Conservation (phyloP, 768 basidiomycete species). For the Sutorius australiensis region DNA sequence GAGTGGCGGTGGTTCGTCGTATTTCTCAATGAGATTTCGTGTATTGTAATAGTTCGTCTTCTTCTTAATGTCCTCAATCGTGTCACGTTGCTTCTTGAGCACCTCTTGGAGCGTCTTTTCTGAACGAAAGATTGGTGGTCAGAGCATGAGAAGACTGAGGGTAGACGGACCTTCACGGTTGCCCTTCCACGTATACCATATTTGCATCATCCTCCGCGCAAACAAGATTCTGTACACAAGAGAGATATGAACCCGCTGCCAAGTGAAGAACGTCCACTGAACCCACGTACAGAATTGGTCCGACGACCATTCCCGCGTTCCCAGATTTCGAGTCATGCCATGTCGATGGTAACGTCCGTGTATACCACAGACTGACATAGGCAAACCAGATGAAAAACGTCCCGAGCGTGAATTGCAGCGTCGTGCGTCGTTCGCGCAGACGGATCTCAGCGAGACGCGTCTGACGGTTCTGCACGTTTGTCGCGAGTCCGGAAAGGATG, state of each 20-base stretch:
- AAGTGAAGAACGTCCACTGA: background rate
- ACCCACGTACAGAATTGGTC: conserved; percentile 71
- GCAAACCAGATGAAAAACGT: conserved; percentile 69
- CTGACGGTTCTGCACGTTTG: conserved; percentile 70
- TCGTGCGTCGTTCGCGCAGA: conserved; percentile 77
- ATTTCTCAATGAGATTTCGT: conserved; percentile 83
- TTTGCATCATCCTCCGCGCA: conserved; percentile 73
- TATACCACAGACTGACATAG: conserved; percentile 75
- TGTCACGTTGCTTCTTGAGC: conserved; percentile 73
- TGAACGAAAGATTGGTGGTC: conserved; percentile 28
- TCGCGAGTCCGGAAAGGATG: conserved; percentile 60
- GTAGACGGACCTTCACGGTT: conserved; percentile 64
- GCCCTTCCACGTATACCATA: conserved; percentile 79
- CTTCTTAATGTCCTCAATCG: conserved; percentile 95
- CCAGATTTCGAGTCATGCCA: conserved; percentile 31
- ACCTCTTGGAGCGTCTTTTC: conserved; percentile 76
- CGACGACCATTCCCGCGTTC: conserved; percentile 53
- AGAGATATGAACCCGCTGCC: background rate
- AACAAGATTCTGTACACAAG: conserved; percentile 57
- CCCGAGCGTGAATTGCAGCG: conserved; percentile 73
- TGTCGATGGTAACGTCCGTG: conserved; percentile 46
- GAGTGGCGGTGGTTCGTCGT: conserved; percentile 58
- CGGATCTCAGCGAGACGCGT: conserved; percentile 76
- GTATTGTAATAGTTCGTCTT: conserved; percentile 96
- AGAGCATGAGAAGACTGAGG: background rate